phyloP scores from a whole-genome alignment of 2,329 filamentous ascomycete species.

The Nemania sp. region DNA sequence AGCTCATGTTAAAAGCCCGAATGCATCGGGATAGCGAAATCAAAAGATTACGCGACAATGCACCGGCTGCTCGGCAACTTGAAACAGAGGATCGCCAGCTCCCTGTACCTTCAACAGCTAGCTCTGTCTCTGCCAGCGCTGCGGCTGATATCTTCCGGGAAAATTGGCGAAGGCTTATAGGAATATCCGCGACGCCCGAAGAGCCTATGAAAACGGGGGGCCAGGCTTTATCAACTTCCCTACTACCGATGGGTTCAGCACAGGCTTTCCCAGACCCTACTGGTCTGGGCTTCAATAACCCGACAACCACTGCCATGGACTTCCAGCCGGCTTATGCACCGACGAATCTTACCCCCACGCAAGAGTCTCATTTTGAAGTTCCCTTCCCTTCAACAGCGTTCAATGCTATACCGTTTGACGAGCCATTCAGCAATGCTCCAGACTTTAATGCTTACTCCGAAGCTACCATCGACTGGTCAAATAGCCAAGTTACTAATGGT shows the following conservation, averaged over 20 bases:
- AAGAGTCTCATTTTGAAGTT: background rate
- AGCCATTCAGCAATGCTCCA: background rate
- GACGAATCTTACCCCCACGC: background rate
- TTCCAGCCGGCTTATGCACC: background rate
- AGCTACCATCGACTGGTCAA: slow-evolving; percentile 2
- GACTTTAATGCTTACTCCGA: slow-evolving; percentile 7
- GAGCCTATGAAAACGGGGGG: background rate
- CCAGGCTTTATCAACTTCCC: background rate
- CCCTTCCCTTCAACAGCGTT: background rate
- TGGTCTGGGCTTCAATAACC: background rate
- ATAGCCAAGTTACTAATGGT: slow-evolving; percentile 8
- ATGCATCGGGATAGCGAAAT: slow-evolving; percentile 46
- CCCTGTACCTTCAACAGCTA: slow-evolving; percentile 38
- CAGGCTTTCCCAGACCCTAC: background rate
- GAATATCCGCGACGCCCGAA: background rate
- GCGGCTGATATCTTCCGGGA: slow-evolving; percentile 36
- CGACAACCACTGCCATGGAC: background rate
- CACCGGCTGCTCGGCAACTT: slow-evolving; percentile 33
- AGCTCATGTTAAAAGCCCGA: slow-evolving; percentile 46
- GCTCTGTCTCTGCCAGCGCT: slow-evolving; percentile 34
- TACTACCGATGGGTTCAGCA: background rate
- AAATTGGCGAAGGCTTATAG: slow-evolving; percentile 42
- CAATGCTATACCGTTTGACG: slow-evolving; percentile 5
- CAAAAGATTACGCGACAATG: slow-evolving; percentile 39
- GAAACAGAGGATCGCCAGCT: slow-evolving; percentile 39